phyloP scores from a whole-genome alignment of 495 filamentous ascomycete species.

The Aspergillus ellipticus region DNA sequence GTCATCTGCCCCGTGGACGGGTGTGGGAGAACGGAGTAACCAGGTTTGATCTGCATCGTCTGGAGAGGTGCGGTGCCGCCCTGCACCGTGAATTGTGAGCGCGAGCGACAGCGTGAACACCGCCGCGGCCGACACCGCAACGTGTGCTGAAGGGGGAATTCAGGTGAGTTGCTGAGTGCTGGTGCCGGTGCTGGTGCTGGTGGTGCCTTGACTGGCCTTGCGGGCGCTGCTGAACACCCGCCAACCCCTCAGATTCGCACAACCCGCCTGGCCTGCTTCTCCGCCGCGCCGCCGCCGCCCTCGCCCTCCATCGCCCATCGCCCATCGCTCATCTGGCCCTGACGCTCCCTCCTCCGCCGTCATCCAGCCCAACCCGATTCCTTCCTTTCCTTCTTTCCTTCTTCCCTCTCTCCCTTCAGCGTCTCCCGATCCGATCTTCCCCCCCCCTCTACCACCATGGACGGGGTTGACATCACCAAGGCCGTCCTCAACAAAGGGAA shows the following conservation, averaged over 20 bases:
- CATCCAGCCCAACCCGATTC: constrained; percentile 12
- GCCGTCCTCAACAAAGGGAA: constrained; percentile 76
- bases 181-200: too few species aligned
- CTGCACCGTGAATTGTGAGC: too few species aligned
- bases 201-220: too few species aligned
- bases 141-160: too few species aligned
- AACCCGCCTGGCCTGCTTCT: constrained; percentile 10
- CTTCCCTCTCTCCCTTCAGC: constrained; percentile 12
- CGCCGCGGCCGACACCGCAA: too few species aligned
- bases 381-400: constrained; percentile 10
- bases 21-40: too few species aligned
- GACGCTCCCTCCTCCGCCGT: neutral
- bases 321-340: neutral
- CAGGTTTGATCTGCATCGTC: neutral
- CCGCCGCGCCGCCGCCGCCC: constrained; percentile 8
- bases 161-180: too few species aligned
- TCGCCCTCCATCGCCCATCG: too few species aligned
- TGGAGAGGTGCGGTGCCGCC: too few species aligned
- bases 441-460: constrained; percentile 50
- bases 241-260: constrained; percentile 17
- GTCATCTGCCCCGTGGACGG: neutral
- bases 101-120: neutral
- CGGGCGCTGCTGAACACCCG: constrained; percentile 3
- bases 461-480: constrained; percentile 70
- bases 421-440: constrained; percentile 2